These are phyloP conservation scores for Saccharomycopsis sp. DNA, from an alignment of 805 yeast genomes.

Conservation along the genomic window DNA sequence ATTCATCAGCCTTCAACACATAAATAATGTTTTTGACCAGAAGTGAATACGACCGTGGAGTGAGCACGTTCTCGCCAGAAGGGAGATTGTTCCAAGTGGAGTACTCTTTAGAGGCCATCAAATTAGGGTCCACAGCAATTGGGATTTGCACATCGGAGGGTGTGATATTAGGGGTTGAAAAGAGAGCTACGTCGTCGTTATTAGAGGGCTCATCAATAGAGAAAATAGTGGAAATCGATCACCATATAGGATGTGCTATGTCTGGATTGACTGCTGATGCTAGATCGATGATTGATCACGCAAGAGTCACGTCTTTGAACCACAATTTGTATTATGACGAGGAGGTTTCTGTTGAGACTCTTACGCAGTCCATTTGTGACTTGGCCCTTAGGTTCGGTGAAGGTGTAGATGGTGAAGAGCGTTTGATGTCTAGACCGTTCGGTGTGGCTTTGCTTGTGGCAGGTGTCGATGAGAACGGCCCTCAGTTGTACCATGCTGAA, in stretches of 20 bases:
- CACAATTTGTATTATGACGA: constrained; percentile 90
- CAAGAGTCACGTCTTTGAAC: constrained; percentile 81
- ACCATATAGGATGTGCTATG: constrained; percentile 97
- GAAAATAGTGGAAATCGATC: constrained; percentile 90
- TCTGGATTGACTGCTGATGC: constrained; percentile 98
- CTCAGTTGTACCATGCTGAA: constrained; percentile 96
- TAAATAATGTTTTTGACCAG: constrained; percentile 87
- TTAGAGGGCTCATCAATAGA: constrained; percentile 92
- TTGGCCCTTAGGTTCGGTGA: constrained; percentile 89
- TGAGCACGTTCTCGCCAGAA: constrained; percentile 96
- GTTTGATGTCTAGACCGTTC: constrained; percentile 95
- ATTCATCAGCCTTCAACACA: neutral
- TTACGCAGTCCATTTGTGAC: constrained; percentile 96
- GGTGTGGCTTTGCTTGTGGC: constrained; percentile 97
- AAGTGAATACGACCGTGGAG: constrained; percentile 99
- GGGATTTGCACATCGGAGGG: constrained; percentile 96
- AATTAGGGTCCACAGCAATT: constrained; percentile 95
- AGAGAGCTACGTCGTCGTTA: constrained; percentile 87
- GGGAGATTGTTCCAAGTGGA: constrained; percentile 98
- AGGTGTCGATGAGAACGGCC: constrained; percentile 89
- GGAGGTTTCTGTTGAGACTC: constrained; percentile 82
- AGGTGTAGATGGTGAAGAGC: constrained; percentile 77
- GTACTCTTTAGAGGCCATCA: constrained; percentile 94
- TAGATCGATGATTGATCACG: constrained; percentile 96
- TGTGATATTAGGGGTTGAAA: constrained; percentile 93